Evolutionary conservation across 75 land plant species (phyloP), one percentile per base, ranked within the genome.

Genomic region (Picea sitchensis): DNA sequence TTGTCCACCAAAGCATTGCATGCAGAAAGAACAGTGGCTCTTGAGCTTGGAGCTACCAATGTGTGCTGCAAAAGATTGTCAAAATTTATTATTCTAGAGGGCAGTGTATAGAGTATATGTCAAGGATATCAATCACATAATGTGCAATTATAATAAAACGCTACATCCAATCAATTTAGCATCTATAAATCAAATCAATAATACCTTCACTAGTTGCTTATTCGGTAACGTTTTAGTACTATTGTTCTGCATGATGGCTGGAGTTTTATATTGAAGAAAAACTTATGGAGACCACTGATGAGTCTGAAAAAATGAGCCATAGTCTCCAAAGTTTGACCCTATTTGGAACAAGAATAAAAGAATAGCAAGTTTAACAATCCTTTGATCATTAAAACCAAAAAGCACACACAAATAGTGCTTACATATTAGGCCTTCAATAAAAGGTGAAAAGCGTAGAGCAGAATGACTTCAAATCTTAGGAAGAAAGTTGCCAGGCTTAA

Each of bases 281-380:
- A 85, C 69, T 21, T 87, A 84, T 67, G 96, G 92, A 76, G 90
- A 82, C 11, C 99, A 91, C 60, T 82, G 85, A 76, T 92, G 83
- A 5, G 93, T 65, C 17, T 95, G 95, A 67, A 95, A 80, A 84
- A 93, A 92, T 30, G 95, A 92, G 36, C 96, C 96, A 89, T 93
- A 92, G 0, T 83, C 90, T 77, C 98, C 95, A 84, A 83, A 92
- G 77, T 91, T 97, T 41, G 95, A 90, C 36, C 98, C 99, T 97
- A 86, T 18, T 0, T 34, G 59, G 73, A 80, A 23, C 44, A 32
- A 38, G 21, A 62, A 65, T 26, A 54, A 54, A 73, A 26, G 15
- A 14, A 21, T 0, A 6, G 17, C 15, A 36, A 0, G 21, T 30
- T 73, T n/a, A 59, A 41, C 4, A 34, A 58, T 51, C 14, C 63